Conservation (phyloP, 805 yeast species). For the Candida anglica region DNA sequence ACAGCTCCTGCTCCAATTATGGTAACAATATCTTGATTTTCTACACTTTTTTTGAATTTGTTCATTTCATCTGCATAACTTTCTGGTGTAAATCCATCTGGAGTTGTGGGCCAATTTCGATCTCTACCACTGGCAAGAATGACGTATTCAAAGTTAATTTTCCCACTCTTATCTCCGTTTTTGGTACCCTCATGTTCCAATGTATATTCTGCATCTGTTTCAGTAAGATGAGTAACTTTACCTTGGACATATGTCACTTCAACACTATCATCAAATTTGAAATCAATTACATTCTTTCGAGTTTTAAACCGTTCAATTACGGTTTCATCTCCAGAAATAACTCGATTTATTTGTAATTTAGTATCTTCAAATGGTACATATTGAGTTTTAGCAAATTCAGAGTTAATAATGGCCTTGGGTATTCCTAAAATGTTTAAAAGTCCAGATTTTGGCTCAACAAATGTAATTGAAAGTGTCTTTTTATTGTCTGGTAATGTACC, state of each 20-base stretch:
- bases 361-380: constrained; percentile 29
- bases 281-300: constrained; percentile 3
- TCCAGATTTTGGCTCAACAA: constrained; percentile 39
- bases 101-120: constrained; percentile 53
- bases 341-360: constrained; percentile 22
- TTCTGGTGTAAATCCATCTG: constrained; percentile 36
- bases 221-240: constrained; percentile 20
- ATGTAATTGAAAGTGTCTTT: constrained; percentile 21
- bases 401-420: constrained; percentile 35
- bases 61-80: constrained; percentile 41
- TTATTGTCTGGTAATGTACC: constrained; percentile 1
- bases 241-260: constrained; percentile 33
- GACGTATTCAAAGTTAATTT: constrained; percentile 41
- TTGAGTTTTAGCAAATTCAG: constrained; percentile 35
- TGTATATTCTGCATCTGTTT: constrained; percentile 19
- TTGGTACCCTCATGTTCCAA: constrained; percentile 10
- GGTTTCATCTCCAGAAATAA: constrained; percentile 19
- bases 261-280: constrained; percentile 13
- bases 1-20: constrained; percentile 46
- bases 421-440: constrained; percentile 36
- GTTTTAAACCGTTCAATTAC: constrained; percentile 12
- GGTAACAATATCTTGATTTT: constrained; percentile 29
- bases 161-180: constrained; percentile 5
- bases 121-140: constrained; percentile 48
- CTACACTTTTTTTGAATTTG: constrained; percentile 24